These are phyloP conservation scores for Zarea fungicola DNA, from an alignment of 2,329 filamentous ascomycete genomes.

Conservation along the genomic window DNA sequence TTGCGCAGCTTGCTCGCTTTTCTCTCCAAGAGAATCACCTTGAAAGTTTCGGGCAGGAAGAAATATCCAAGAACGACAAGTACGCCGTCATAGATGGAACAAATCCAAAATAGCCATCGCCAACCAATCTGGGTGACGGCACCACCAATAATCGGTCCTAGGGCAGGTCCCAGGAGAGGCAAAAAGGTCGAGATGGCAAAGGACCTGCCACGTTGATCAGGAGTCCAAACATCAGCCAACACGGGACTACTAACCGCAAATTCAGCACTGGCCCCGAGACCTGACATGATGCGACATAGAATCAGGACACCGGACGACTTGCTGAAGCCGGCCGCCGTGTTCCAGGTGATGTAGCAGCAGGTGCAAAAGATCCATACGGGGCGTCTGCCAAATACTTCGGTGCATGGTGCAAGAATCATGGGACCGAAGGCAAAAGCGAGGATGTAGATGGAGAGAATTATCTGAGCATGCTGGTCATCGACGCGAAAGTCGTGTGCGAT, in stretches of 20 bases:
- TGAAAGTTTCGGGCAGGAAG: conserved; percentile 54
- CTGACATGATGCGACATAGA: conserved; percentile 21
- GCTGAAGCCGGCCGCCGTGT: conserved; percentile 28
- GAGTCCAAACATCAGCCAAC: conserved; percentile 31
- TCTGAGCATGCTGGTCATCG: conserved; percentile 19
- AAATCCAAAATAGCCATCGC: conserved; percentile 67
- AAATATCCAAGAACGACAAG: conserved; percentile 50
- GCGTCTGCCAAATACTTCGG: conserved; percentile 30
- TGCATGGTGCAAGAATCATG: conserved; percentile 27
- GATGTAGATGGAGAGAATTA: conserved; percentile 31
- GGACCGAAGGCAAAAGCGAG: conserved; percentile 31
- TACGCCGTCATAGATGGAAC: conserved; percentile 51
- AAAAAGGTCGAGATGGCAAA: conserved; percentile 26
- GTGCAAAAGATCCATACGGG: conserved; percentile 29
- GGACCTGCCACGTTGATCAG: conserved; percentile 31
- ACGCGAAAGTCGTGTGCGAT: conserved; percentile 28
- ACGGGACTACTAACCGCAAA: conserved; percentile 29
- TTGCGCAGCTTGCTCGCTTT: conserved; percentile 2
- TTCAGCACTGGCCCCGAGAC: conserved; percentile 25
- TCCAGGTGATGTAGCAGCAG: conserved; percentile 32
- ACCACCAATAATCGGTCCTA: conserved; percentile 63
- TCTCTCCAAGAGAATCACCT: conserved; percentile 49
- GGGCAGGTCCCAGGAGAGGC: conserved; percentile 52
- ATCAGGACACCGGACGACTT: conserved; percentile 27
- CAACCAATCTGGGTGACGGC: conserved; percentile 59